Conservation (phyloP, 768 basidiomycete genomes). For the Serendipita indica region DNA sequence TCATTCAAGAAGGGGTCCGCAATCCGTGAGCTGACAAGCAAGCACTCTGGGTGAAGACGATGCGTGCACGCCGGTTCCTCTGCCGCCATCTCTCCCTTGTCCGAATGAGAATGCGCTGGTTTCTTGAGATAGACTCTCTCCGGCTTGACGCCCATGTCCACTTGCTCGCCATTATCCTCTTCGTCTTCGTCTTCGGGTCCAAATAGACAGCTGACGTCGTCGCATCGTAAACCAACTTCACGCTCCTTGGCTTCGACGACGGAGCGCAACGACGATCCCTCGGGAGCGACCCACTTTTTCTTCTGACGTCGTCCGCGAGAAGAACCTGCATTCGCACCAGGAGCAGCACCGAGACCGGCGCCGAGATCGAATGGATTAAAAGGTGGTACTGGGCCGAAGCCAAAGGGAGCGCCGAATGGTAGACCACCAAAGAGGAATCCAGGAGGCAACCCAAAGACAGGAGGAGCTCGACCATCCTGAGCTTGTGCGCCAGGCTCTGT, state of each 20-base stretch:
- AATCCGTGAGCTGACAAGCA: constrained; percentile 52
- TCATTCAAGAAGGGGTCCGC: constrained; percentile 40
- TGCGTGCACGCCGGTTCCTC: constrained; percentile 34
- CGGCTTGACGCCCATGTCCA: constrained; percentile 15
- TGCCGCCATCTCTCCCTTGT: background rate
- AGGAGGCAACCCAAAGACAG: background rate
- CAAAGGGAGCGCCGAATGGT: too few species aligned
- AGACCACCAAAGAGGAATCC: background rate
- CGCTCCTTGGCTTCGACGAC: constrained; percentile 58
- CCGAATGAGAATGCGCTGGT: background rate
- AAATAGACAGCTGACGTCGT: constrained; percentile 55
- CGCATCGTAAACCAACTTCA: constrained; percentile 57
- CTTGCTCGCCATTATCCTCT: constrained; percentile 17
- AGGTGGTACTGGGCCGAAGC: background rate
- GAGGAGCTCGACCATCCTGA: too few species aligned
- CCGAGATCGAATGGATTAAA: background rate
- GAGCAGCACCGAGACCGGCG: background rate
- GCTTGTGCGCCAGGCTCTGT: too few species aligned
- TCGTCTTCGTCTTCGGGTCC: constrained; percentile 54
- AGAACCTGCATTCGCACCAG: background rate
- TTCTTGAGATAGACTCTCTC: background rate
- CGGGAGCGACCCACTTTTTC: constrained; percentile 42
- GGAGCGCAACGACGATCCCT: constrained; percentile 56
- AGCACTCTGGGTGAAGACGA: constrained; percentile 54
- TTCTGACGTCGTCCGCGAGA: background rate